These are phyloP conservation scores for Rubroshorea leprosula DNA, from an alignment of 345 rosid genomes.

Conservation along the genomic window DNA sequence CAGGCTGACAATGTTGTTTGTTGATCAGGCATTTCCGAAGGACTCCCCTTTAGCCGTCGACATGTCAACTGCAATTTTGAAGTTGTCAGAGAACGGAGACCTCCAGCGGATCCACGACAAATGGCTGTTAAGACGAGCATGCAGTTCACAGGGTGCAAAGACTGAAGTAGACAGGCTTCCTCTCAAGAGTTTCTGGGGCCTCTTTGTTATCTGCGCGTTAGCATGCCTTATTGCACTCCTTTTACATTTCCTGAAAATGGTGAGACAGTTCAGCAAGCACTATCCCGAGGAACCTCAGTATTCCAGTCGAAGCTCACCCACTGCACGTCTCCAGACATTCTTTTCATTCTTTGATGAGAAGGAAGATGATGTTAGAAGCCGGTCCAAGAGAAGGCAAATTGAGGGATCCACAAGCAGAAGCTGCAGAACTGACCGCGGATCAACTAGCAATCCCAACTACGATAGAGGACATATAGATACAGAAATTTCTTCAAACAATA, in stretches of 20 bases:
- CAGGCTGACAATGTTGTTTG: background rate
- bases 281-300: constrained; percentile 27
- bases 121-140: constrained; percentile 74
- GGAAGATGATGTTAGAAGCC: constrained; percentile 42
- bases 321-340: constrained; percentile 56
- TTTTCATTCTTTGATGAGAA: constrained; percentile 65
- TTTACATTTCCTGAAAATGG: constrained; percentile 33
- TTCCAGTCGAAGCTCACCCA: constrained; percentile 32
- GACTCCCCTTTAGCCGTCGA: constrained; percentile 82
- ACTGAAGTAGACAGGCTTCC: constrained; percentile 61
- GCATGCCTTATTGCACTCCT: constrained; percentile 63
- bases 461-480: too few species aligned
- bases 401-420: constrained; percentile 33
- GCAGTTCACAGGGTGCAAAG: constrained; percentile 63
- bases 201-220: constrained; percentile 49
- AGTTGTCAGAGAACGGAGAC: constrained; percentile 75
- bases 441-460: constrained; percentile 12
- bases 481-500: constrained; percentile 7
- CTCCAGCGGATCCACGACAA: constrained; percentile 83
- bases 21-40: constrained; percentile 60
- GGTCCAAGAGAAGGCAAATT: constrained; percentile 53
- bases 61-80: constrained; percentile 69
- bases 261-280: constrained; percentile 43
- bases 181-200: constrained; percentile 75
- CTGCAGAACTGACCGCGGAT: constrained; percentile 31